phyloP scores from a whole-genome alignment of 495 filamentous ascomycete genomes.

The Wilcoxina mikolae region DNA sequence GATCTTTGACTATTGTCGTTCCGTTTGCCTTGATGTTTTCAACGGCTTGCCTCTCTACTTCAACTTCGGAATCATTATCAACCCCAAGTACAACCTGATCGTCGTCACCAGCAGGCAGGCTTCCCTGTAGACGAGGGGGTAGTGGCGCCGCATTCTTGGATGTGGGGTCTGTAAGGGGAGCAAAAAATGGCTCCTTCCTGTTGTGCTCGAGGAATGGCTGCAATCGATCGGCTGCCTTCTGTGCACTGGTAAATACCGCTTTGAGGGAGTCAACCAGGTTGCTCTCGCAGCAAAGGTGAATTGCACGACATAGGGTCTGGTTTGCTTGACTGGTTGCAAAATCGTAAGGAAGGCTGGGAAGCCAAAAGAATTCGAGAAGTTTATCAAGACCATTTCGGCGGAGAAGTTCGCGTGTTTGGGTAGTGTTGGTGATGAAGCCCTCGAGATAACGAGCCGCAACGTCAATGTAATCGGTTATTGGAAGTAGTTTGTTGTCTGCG shows the following conservation, averaged over 20 bases:
- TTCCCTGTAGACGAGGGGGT: conserved; percentile 14
- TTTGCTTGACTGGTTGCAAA: conserved; percentile 53
- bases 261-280: conserved; percentile 71
- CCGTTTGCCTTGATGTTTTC: conserved; percentile 40
- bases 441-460: conserved; percentile 60
- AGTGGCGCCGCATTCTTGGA: conserved; percentile 15
- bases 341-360: conserved; percentile 60
- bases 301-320: conserved; percentile 52
- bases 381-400: conserved; percentile 65
- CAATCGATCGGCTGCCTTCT: conserved; percentile 51
- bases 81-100: conserved; percentile 22
- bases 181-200: conserved; percentile 47
- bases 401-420: conserved; percentile 60
- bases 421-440: conserved; percentile 61
- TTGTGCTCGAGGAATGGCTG: conserved; percentile 45
- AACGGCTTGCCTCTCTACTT: conserved; percentile 27
- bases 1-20: conserved; percentile 58
- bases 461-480: conserved; percentile 54
- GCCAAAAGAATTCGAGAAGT: conserved; percentile 66
- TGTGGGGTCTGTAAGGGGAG: conserved; percentile 37
- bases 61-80: conserved; percentile 19
- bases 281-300: conserved; percentile 66
- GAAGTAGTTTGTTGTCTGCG: conserved; percentile 24
- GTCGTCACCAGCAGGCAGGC: conserved; percentile 13
- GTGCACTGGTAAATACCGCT: conserved; percentile 58